These are phyloP conservation scores for Uncinocarpus reesii DNA, from an alignment of 2,329 filamentous ascomycete genomes.

Conservation along the genomic window DNA sequence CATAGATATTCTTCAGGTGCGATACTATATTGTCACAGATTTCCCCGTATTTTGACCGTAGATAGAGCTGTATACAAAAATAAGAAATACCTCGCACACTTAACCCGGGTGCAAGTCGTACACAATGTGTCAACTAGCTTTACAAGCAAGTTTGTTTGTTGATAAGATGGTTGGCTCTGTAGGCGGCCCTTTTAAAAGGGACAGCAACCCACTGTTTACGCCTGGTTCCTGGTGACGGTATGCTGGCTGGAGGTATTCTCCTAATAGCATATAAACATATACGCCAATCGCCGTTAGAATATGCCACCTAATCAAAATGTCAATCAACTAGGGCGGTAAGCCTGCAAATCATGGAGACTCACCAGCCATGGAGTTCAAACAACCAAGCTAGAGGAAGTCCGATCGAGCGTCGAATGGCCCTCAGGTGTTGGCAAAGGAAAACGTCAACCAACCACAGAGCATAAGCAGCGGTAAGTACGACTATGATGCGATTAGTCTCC, in stretches of 20 bases:
- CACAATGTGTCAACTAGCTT: too few species aligned
- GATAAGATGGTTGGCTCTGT: too few species aligned
- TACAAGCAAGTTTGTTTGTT: too few species aligned
- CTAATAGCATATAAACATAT: conserved; percentile 14
- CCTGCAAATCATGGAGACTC: not conserved
- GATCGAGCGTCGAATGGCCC: conserved; percentile 15
- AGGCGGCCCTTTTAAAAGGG: conserved; percentile 9
- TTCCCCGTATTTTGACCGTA: too few species aligned
- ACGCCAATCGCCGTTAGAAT: conserved; percentile 14
- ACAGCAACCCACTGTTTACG: conserved; percentile 1
- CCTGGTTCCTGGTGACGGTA: conserved; percentile 5
- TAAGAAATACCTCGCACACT: too few species aligned
- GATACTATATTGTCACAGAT: too few species aligned
- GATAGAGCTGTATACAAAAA: too few species aligned
- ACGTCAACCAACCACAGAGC: conserved; percentile 22
- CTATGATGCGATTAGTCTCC: not conserved
- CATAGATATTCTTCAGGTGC: too few species aligned
- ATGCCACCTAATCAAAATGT: conserved; percentile 17
- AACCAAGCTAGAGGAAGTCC: conserved; percentile 20
- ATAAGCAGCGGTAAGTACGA: conserved; percentile 12
- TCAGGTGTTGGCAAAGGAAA: conserved; percentile 18
- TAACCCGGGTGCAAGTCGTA: too few species aligned
- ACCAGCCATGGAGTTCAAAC: conserved; percentile 24
- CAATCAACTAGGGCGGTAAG: not conserved
- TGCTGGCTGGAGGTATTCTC: conserved; percentile 13